Percentiles rank a stretch among this genome's conserved stretches.
Evolutionary conservation across 2,329 filamentous ascomycete genomes (phyloP).

Genomic region (Fusarium denticulatum): DNA sequence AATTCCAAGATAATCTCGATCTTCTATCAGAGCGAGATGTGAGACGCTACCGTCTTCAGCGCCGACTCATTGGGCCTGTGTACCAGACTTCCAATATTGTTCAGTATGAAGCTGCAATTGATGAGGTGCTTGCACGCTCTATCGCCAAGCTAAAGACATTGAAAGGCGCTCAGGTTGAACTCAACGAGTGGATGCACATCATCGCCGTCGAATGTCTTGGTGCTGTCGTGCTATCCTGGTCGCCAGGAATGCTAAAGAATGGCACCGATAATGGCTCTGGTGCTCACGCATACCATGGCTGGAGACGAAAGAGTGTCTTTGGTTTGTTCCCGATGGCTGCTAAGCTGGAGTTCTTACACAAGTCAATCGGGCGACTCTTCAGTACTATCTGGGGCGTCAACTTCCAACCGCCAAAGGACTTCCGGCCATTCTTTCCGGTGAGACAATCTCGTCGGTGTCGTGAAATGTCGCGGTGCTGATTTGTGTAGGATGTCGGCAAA

Average conservation of each 20-base stretch:
- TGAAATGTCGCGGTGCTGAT: background rate
- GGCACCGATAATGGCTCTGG: slow-evolving; percentile 59
- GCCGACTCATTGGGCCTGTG: slow-evolving; percentile 59
- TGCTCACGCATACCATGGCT: slow-evolving; percentile 59
- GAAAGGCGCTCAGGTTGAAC: slow-evolving; percentile 54
- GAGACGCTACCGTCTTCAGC: slow-evolving; percentile 59
- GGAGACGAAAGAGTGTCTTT: slow-evolving; percentile 63
- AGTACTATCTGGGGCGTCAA: slow-evolving; percentile 56
- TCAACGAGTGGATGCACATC: slow-evolving; percentile 68
- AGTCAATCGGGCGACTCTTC: slow-evolving; percentile 51
- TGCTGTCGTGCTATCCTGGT: slow-evolving; percentile 62
- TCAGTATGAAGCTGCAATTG: slow-evolving; percentile 54
- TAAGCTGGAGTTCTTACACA: slow-evolving; percentile 52
- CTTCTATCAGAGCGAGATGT: slow-evolving; percentile 60
- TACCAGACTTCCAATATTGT: slow-evolving; percentile 57
- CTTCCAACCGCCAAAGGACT: slow-evolving; percentile 55
- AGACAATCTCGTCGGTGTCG: background rate
- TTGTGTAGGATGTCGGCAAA: slow-evolving; percentile 47
- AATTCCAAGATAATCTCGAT: slow-evolving; percentile 58
- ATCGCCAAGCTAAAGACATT: slow-evolving; percentile 51
- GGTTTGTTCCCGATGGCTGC: slow-evolving; percentile 59
- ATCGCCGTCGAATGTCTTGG: slow-evolving; percentile 62
- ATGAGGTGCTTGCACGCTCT: slow-evolving; percentile 51
- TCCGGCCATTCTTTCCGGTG: slow-evolving; percentile 62
- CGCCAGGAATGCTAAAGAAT: slow-evolving; percentile 57